These are phyloP conservation scores for Rhizopus sp. DNA, from an alignment of 371 early-diverging fungal genomes.

Conservation along the genomic window DNA sequence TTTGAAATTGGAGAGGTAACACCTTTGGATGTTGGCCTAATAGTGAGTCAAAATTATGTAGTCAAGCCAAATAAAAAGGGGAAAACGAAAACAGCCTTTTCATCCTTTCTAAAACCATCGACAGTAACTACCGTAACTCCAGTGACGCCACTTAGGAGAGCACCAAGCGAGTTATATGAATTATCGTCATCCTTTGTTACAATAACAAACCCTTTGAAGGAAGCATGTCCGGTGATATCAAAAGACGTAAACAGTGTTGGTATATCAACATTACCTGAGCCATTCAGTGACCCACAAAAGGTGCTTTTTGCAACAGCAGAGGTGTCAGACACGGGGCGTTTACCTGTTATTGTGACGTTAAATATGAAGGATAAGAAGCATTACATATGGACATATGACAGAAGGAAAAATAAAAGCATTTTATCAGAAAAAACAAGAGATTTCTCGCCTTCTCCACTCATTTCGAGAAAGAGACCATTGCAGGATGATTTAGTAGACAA, in stretches of 20 bases:
- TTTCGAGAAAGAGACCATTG: not conserved
- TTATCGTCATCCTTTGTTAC: slow-evolving; percentile 19
- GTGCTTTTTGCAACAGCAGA: slow-evolving; percentile 17
- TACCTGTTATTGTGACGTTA: slow-evolving; percentile 21
- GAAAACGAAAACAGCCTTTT: slow-evolving; percentile 12
- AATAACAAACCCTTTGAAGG: slow-evolving; percentile 17
- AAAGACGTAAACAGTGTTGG: slow-evolving; percentile 5
- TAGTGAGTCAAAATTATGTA: slow-evolving; percentile 14
- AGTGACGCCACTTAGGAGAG: slow-evolving; percentile 7
- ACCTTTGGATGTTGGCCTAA: slow-evolving; percentile 18
- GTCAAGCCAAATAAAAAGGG: not conserved
- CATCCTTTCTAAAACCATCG: not conserved
- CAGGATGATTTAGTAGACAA: not conserved
- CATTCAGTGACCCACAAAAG: slow-evolving; percentile 7
- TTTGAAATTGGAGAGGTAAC: slow-evolving; percentile 22
- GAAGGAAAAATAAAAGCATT: slow-evolving; percentile 7
- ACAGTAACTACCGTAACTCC: not conserved
- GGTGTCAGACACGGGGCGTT: slow-evolving; percentile 2
- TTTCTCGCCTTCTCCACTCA: not conserved
- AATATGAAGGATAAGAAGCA: slow-evolving; percentile 18
- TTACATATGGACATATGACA: slow-evolving; percentile 21
- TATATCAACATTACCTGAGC: not conserved
- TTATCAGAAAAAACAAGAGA: not conserved
- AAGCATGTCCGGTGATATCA: slow-evolving; percentile 16
- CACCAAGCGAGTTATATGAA: not conserved